phyloP scores from a whole-genome alignment of 495 filamentous ascomycete species.

The Penicillium pulvis region DNA sequence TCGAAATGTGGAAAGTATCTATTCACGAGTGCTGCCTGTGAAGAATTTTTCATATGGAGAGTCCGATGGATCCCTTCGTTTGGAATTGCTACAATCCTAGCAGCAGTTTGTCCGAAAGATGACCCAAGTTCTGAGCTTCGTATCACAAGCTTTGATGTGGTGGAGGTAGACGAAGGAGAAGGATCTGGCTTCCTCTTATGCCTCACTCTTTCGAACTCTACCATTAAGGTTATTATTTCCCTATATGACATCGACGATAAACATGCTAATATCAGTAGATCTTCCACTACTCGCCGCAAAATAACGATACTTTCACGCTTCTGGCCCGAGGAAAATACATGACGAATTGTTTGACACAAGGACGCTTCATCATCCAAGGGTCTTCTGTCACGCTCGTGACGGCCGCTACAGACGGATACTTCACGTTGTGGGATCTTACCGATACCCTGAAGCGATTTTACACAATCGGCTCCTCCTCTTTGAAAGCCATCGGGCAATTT shows the following conservation, averaged over 20 bases:
- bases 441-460: slow-evolving; percentile 35
- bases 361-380: slow-evolving; percentile 48
- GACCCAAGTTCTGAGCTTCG: slow-evolving; percentile 70
- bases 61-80: slow-evolving; percentile 55
- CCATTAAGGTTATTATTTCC: slow-evolving; percentile 51
- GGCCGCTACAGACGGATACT: slow-evolving; percentile 62
- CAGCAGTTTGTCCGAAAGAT: slow-evolving; percentile 60
- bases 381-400: slow-evolving; percentile 51
- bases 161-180: slow-evolving; percentile 36
- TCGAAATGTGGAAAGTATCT: slow-evolving; percentile 63
- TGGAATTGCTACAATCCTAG: slow-evolving; percentile 61
- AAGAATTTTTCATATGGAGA: slow-evolving; percentile 88
- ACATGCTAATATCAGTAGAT: slow-evolving; percentile 32
- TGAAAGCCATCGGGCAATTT: slow-evolving; percentile 26
- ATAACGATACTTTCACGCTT: slow-evolving; percentile 50
- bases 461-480: slow-evolving; percentile 22
- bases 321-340: slow-evolving; percentile 65
- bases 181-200: slow-evolving; percentile 53
- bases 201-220: slow-evolving; percentile 79
- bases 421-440: slow-evolving; percentile 56
- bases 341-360: slow-evolving; percentile 78
- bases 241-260: neutral
- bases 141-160: slow-evolving; percentile 70
- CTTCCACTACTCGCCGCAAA: slow-evolving; percentile 58
- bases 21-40: slow-evolving; percentile 81